Conservation (phyloP, 169 alveolate genomes). For the Perkinsus olseni region DNA sequence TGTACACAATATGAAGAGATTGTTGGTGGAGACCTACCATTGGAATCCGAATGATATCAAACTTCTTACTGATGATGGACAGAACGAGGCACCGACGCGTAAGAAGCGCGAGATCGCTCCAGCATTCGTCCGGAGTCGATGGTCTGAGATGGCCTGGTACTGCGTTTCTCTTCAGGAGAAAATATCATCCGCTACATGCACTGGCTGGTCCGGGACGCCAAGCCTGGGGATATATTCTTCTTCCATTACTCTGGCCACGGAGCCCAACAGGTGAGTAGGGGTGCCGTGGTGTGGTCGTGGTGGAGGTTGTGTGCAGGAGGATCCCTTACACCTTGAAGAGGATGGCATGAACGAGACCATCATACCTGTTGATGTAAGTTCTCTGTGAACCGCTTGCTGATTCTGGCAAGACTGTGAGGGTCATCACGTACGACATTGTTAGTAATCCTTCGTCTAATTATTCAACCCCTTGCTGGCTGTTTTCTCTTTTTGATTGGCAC, state of each 20-base stretch:
- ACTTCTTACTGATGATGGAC: not conserved
- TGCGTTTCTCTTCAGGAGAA: conserved; percentile 14
- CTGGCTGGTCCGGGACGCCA: conserved; percentile 37
- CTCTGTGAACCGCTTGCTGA: not conserved
- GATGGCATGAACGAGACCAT: conserved; percentile 56
- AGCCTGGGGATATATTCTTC: conserved; percentile 47
- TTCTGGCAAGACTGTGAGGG: not conserved
- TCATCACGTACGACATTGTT: no score
- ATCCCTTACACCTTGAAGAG: conserved; percentile 15
- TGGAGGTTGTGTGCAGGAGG: not conserved
- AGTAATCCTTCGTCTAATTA: no score
- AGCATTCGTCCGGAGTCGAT: no score
- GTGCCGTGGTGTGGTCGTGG: no score
- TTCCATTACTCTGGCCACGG: conserved; percentile 55
- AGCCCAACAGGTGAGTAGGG: conserved; percentile 22
- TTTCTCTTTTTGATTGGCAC: no score
- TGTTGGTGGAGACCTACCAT: conserved; percentile 24
- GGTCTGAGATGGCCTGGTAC: not conserved
- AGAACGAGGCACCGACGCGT: not conserved
- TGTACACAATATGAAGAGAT: conserved; percentile 35
- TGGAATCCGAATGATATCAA: not conserved
- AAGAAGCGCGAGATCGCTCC: not conserved
- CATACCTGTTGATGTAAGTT: conserved; percentile 39
- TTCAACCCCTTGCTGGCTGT: no score
- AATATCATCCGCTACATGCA: conserved; percentile 23